These are phyloP conservation scores for Pyricularia sp. DNA, from an alignment of 2,329 filamentous ascomycete genomes.

Conservation along the genomic window DNA sequence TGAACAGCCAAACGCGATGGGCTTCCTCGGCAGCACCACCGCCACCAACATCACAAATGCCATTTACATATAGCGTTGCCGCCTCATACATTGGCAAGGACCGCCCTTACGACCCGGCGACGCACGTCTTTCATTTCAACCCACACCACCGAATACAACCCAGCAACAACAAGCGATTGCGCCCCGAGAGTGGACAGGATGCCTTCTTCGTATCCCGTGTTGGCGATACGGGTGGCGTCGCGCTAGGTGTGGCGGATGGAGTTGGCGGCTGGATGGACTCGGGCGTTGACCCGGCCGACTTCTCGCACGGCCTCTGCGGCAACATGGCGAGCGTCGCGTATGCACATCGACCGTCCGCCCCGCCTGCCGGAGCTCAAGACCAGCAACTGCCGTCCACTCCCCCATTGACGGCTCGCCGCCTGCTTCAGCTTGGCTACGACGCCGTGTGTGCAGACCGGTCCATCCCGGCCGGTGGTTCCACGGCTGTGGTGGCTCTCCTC, in stretches of 20 bases:
- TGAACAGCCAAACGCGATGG: not conserved
- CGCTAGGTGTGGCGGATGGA: constrained; percentile 86
- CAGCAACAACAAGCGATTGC: constrained; percentile 46
- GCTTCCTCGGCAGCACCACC: not conserved
- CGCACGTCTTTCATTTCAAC: constrained; percentile 65
- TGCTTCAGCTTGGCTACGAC: constrained; percentile 82
- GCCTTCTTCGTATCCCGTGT: constrained; percentile 86
- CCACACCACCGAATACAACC: constrained; percentile 50
- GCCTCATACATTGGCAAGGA: constrained; percentile 70
- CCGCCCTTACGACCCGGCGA: constrained; percentile 55
- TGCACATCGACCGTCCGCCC: constrained; percentile 42
- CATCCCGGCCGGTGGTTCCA: constrained; percentile 79
- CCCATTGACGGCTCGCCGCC: constrained; percentile 49
- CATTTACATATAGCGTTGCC: constrained; percentile 60
- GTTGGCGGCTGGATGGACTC: constrained; percentile 93
- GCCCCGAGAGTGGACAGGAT: constrained; percentile 82
- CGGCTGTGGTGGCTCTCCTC: constrained; percentile 79
- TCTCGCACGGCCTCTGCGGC: constrained; percentile 86
- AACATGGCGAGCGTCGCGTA: constrained; percentile 78
- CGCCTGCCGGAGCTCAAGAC: constrained; percentile 14
- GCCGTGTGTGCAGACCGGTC: constrained; percentile 63
- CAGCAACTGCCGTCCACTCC: constrained; percentile 6
- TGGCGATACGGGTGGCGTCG: constrained; percentile 61
- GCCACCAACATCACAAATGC: constrained; percentile 2
- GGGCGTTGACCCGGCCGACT: constrained; percentile 88